Evolutionary conservation across 257 asterid genomes (phyloP).

Genomic region (Solanum sparsipilum): DNA sequence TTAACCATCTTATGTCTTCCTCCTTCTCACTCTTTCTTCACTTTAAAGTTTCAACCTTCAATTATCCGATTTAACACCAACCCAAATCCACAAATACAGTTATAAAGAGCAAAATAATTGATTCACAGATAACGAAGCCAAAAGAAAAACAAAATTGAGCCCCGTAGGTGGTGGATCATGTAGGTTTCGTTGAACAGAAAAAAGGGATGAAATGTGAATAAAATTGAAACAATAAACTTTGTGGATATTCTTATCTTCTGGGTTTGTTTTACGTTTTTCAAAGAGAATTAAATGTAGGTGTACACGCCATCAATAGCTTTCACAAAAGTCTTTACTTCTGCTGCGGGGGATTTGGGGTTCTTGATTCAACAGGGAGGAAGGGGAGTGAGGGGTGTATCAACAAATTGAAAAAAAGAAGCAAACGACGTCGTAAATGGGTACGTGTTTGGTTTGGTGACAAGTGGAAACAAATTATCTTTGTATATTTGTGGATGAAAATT

Average conservation of each 20-base stretch:
- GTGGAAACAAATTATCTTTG: not conserved
- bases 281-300: not conserved
- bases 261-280: not conserved
- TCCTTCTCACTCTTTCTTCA: not conserved
- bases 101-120: not conserved
- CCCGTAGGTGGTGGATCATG: not conserved
- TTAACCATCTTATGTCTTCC: constrained; percentile 7
- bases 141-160: not conserved
- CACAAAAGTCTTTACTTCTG: not conserved
- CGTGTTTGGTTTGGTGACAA: not conserved
- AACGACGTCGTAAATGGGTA: not conserved
- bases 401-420: not conserved
- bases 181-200: not conserved
- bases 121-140: not conserved
- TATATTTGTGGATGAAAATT: not conserved
- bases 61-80: not conserved
- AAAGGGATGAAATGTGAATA: not conserved
- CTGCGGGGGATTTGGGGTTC: not conserved
- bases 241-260: not conserved
- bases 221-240: not conserved
- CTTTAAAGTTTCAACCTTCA: not conserved
- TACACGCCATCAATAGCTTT: not conserved
- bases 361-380: not conserved
- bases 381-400: not conserved
- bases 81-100: not conserved